Conservation (phyloP, 257 asterid species). For the Petunia axillaris region DNA sequence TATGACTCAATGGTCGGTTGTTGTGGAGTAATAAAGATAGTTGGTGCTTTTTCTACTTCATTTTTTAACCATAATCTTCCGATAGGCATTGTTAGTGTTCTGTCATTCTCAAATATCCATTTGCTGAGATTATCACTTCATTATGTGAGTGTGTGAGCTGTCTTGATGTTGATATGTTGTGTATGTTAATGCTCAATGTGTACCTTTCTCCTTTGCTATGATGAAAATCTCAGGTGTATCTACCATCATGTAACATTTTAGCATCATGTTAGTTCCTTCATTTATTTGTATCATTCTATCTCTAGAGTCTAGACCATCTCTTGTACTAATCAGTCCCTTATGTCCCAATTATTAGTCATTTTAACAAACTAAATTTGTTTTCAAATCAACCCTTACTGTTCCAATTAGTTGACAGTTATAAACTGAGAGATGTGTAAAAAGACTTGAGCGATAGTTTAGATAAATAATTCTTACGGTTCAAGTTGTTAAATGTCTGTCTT, state of each 20-base stretch:
- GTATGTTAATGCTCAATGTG: not conserved
- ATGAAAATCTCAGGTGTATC: constrained; percentile 3
- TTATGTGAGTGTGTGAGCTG: constrained; percentile 43
- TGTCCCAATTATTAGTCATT: not conserved
- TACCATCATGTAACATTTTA: not conserved
- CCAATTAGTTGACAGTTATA: not conserved
- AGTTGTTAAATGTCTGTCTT: not conserved
- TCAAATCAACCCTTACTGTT: not conserved
- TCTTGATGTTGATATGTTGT: constrained; percentile 41
- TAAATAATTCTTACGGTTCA: not conserved
- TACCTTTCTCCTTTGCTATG: not conserved
- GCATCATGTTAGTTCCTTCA: not conserved
- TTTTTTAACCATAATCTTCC: not conserved
- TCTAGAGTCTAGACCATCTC: not conserved
- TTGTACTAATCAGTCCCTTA: not conserved
- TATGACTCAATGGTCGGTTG: not conserved
- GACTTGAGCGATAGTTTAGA: not conserved
- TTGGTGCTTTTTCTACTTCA: constrained; percentile 7
- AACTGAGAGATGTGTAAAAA: not conserved
- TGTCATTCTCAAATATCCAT: constrained; percentile 15
- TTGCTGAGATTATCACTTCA: constrained; percentile 15
- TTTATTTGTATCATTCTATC: not conserved
- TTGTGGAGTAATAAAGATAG: not conserved
- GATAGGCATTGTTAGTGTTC: not conserved
- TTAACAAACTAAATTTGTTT: not conserved